Conservation (phyloP, 1,284 basidiomycete genomes). For the Fistulina hepatica region DNA sequence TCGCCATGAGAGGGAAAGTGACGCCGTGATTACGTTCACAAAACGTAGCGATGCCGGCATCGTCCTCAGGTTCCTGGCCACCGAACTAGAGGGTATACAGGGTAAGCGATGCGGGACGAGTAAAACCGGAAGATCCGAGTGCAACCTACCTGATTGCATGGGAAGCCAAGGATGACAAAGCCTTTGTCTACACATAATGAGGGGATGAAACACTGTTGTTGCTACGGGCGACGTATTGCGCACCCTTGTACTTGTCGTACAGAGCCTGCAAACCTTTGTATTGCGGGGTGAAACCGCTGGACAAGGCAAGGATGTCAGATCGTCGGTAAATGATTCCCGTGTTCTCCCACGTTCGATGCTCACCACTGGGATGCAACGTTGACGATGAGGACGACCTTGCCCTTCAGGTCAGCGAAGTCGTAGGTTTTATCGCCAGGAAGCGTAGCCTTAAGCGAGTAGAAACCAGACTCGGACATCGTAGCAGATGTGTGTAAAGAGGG, state of each 20-base stretch:
- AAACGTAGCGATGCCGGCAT: slow-evolving; percentile 57
- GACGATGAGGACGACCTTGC: slow-evolving; percentile 66
- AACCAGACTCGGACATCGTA: slow-evolving; percentile 29
- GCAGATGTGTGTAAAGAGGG: slow-evolving; percentile 16
- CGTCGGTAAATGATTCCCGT: not conserved
- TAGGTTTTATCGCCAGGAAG: slow-evolving; percentile 41
- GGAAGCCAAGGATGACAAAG: slow-evolving; percentile 79
- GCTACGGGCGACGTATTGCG: too few relatives aligned
- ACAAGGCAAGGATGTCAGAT: slow-evolving; percentile 5
- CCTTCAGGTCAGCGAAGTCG: slow-evolving; percentile 58
- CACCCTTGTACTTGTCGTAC: slow-evolving; percentile 79
- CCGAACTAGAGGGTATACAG: slow-evolving; percentile 47
- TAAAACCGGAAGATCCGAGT: not conserved
- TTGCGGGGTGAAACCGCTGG: slow-evolving; percentile 80
- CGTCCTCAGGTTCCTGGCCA: slow-evolving; percentile 66
- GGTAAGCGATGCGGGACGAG: not conserved
- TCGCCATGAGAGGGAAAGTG: slow-evolving; percentile 76
- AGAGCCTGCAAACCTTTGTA: slow-evolving; percentile 79
- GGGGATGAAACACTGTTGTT: too few relatives aligned
- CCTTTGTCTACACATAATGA: too few relatives aligned
- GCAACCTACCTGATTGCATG: slow-evolving; percentile 73
- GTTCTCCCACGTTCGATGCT: slow-evolving; percentile 20
- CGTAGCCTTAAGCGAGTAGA: slow-evolving; percentile 56
- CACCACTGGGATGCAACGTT: slow-evolving; percentile 69
- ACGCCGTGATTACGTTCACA: slow-evolving; percentile 73